phyloP scores from a whole-genome alignment of 192 early-diverging fungal genomes.

The Umbelopsis vinacea region DNA sequence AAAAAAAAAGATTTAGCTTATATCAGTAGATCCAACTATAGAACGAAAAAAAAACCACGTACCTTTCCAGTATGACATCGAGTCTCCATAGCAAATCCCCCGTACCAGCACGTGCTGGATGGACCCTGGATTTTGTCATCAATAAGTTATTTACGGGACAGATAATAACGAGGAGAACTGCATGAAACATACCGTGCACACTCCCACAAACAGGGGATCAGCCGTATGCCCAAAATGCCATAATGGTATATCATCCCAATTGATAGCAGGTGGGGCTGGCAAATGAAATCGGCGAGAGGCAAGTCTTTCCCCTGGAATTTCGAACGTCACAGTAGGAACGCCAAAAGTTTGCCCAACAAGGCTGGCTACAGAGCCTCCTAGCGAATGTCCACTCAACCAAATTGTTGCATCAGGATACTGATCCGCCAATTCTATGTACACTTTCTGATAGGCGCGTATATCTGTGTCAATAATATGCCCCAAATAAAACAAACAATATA shows the following conservation, averaged over 20 bases:
- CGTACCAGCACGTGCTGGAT: constrained; percentile 67
- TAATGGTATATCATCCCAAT: constrained; percentile 67
- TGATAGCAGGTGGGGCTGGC: constrained; percentile 50
- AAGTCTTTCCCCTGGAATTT: constrained; percentile 82
- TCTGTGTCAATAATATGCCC: constrained; percentile 12
- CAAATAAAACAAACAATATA: neutral
- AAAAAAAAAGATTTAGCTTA: neutral
- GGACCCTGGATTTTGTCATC: constrained; percentile 25
- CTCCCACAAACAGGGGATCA: constrained; percentile 91
- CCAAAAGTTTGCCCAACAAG: constrained; percentile 86
- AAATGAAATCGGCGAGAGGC: constrained; percentile 82
- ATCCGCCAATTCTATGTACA: constrained; percentile 66
- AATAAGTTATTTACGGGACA: constrained; percentile 33
- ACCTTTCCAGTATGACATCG: constrained; percentile 82
- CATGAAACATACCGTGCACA: constrained; percentile 58
- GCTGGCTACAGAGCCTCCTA: constrained; percentile 72
- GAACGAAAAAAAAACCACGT: neutral
- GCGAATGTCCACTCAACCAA: constrained; percentile 85
- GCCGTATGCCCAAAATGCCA: constrained; percentile 92
- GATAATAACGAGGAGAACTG: constrained; percentile 19
- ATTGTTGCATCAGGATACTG: constrained; percentile 74
- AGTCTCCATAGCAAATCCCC: constrained; percentile 81
- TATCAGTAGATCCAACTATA: neutral
- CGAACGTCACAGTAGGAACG: constrained; percentile 82
- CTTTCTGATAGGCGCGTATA: constrained; percentile 52